Percentiles rank a stretch among this genome's conserved stretches.
Evolutionary conservation across 176 grass and related monocot genomes (phyloP).

Genomic region (Eleusine indica): DNA sequence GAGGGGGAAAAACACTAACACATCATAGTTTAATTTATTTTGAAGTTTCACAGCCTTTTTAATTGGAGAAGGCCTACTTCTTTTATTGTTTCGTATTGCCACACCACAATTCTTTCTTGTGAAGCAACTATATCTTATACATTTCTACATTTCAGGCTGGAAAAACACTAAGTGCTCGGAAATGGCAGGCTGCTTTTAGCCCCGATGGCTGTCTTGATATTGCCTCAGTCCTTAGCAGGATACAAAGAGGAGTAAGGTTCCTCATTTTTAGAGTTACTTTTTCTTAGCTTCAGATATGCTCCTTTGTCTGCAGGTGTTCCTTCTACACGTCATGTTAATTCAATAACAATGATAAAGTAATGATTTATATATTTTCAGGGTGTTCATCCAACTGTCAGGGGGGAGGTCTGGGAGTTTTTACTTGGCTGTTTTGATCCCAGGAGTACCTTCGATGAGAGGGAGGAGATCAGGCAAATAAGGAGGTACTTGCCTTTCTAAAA

Average conservation of each 20-base stretch:
- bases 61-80: conserved; percentile 1
- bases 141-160: conserved; percentile 68
- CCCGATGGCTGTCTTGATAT: conserved; percentile 91
- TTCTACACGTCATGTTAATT: conserved; percentile 14
- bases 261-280: conserved; percentile 16
- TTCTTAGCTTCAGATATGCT: conserved; percentile 10
- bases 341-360: conserved; percentile 15
- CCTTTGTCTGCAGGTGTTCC: conserved; percentile 7
- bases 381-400: conserved; percentile 96
- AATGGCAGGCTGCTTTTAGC: conserved; percentile 93
- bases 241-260: conserved; percentile 84
- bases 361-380: conserved; percentile 57
- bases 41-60: neutral
- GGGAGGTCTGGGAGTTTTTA: conserved; percentile 96
- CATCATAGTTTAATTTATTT: neutral
- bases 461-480: conserved; percentile 85
- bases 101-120: conserved; percentile 28
- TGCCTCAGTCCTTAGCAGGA: conserved; percentile 83
- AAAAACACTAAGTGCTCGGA: conserved; percentile 90
- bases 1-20: neutral
- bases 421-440: conserved; percentile 97
- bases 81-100: conserved; percentile 2
- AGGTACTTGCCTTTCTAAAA: conserved; percentile 62
- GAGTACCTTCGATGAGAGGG: conserved; percentile 89
- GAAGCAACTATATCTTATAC: conserved; percentile 15